phyloP scores from a whole-genome alignment of 75 land plant species.

The Larix kaempferi region DNA sequence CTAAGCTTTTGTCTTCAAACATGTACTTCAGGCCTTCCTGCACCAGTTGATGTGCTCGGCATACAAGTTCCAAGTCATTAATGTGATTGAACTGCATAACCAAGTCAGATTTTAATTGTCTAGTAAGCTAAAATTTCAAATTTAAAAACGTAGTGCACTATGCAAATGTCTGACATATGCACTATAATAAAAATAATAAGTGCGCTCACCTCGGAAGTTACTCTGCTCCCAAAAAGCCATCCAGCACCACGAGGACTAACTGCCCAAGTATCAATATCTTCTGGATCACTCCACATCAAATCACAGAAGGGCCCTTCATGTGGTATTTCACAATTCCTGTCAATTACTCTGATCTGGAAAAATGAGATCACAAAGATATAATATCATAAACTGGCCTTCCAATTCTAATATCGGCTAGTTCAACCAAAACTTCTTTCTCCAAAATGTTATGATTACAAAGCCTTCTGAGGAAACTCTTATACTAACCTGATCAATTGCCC shows the following conservation, averaged over 20 bases:
- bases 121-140: background rate
- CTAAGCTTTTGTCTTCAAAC: constrained; percentile 45
- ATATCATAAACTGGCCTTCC: background rate
- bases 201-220: constrained; percentile 30
- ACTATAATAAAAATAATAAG: background rate
- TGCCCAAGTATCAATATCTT: constrained; percentile 43
- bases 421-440: background rate
- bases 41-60: constrained; percentile 41
- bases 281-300: constrained; percentile 45
- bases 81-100: constrained; percentile 41
- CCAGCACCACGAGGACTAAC: constrained; percentile 47
- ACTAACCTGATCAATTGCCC: constrained; percentile 36
- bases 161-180: background rate
- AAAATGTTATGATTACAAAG: background rate
- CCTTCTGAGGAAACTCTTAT: background rate
- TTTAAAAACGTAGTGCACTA: background rate
- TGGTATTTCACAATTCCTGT: constrained; percentile 43
- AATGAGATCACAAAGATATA: constrained; percentile 3
- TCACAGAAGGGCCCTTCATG: constrained; percentile 46
- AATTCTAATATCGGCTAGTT: background rate
- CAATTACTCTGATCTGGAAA: constrained; percentile 38
- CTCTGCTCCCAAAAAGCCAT: constrained; percentile 45
- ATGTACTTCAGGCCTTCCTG: constrained; percentile 48
- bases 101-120: background rate
- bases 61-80: constrained; percentile 40